Base-by-base conservation (phyloP, 1,284 basidiomycete species). In the Phellinidium pouzarii region DNA sequence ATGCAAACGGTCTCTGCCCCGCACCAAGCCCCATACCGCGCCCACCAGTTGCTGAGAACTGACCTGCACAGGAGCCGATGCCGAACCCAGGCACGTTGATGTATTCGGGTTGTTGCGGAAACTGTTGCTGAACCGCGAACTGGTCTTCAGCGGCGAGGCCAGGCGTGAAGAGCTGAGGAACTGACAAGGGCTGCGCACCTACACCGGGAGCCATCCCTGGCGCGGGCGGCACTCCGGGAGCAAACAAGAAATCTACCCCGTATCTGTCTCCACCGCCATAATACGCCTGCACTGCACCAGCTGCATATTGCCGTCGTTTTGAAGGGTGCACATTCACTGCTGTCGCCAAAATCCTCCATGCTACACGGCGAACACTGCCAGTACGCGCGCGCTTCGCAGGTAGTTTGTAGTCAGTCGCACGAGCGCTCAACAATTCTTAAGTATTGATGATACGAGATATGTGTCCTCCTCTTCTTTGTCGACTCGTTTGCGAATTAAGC, bases 241-340 rank as follows among this genome's bases (percentile, higher is more conserved):
- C 62, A 53, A 71, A 68, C 48, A 65, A 38, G 42, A 76, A 69
- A 34, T 78, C 76, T 25, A 66, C 63, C 45, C 70, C 59, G 9
- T 63, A 46, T 20, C 37, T 62, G 31, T 77, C 75, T 1, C 68
- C 65, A 17, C 71, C 65, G 29, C 86, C 84, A 59, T 89, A 89
- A 68, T 94, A 94, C 2, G 80, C 86, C 64, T 93, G 87, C 2
- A 89, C 91, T 68, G 94, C 89, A 9, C 87, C 90, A 4, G 88
- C 82, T 45, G 93, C 92, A 68, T 95, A 95, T 68, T 94, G 91
- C 48, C 92, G 83, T 60, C 91, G 81, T 71, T 90, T 92, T 23
- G 71, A 11, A 55, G 73, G 69, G 59, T 50, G 44, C 62, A 63
- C 23, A 53, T 55, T 54, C 60, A 66, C 29, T 58, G 66, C 71